Evolutionary conservation across 176 grass and related monocot species (phyloP), one percentile per base, ranked within the genome.

Genomic region (Tillandsia leiboldiana): DNA sequence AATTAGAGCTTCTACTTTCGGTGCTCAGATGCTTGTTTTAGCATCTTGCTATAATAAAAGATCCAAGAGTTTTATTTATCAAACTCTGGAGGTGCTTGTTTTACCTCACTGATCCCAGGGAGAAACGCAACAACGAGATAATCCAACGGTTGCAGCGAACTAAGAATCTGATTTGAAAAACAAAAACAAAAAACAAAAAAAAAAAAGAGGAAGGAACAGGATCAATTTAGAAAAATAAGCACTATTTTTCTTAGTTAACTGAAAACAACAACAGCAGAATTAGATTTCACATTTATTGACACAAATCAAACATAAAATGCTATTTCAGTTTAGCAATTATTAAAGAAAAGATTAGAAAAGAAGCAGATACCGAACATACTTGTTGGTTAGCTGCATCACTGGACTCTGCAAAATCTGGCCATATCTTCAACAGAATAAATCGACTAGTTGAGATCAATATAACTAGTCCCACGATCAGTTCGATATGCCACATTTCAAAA

Each of bases 71-170:
- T n/a, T n/a, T n/a, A n/a, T n/a, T n/a, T n/a, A n/a, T n/a, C n/a
- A n/a, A n/a, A 61, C 2, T 29, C 1, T 33, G 29, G 29, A 6
- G 33, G 33, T 42, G 33, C 33, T 42, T 42, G 7, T 42, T 67
- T 65, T 78, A 91, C 92, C 76, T 96, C 92, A 51, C 88, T 96
- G 69, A 96, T 91, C 57, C 88, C 92, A 84, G 92, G 85, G 13
- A 96, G 88, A 82, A 90, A 87, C 73, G 92, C 68, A 78, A 96
- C 78, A 2, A 89, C 15, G 53, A 87, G 64, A 68, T 82, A 86
- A 73, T 96, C 92, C 53, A 84, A 71, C 79, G 83, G 83, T 47
- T 91, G 70, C 1, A 96, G 73, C 0, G 83, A 82, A 84, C 85
- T 67, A 83, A 96, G 92, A 67, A 96, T 83, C 85, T 96, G 78